Conservation (phyloP, 176 grass and related monocot species). For the Zea luxurians region DNA sequence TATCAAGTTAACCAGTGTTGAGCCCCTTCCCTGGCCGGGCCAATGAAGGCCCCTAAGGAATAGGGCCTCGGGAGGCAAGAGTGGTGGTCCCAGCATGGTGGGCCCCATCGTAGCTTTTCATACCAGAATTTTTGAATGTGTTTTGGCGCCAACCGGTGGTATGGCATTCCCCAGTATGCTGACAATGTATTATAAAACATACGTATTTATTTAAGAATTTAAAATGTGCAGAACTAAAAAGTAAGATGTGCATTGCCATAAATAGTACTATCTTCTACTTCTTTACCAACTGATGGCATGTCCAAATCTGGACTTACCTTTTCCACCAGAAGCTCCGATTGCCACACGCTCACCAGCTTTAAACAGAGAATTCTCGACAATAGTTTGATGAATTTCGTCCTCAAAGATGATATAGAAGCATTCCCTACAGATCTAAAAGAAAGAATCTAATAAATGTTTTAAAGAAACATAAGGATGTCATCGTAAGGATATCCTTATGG, state of each 20-base stretch:
- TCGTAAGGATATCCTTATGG: not conserved
- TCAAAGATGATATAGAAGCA: constrained; percentile 87
- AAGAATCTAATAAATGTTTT: not conserved
- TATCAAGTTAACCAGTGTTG: too few species aligned
- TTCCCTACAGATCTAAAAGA: constrained; percentile 78
- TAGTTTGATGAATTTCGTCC: constrained; percentile 88
- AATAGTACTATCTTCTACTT: not conserved
- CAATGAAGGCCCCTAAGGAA: too few species aligned
- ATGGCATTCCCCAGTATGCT: too few species aligned
- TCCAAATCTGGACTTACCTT: constrained; percentile 53
- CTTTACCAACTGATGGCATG: not conserved
- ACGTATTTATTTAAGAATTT: not conserved
- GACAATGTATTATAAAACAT: not conserved
- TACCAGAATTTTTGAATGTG: too few species aligned
- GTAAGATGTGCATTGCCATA: not conserved
- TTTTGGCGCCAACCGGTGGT: too few species aligned
- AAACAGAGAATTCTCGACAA: constrained; percentile 78
- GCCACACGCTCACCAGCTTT: constrained; percentile 84
- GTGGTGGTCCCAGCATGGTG: too few species aligned
- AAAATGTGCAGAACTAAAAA: not conserved
- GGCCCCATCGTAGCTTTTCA: too few species aligned
- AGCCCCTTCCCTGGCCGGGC: too few species aligned
- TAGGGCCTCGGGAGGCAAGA: too few species aligned
- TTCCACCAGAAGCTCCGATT: constrained; percentile 95
- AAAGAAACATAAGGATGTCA: not conserved